Percentiles rank a stretch among this genome's conserved stretches.
Evolutionary conservation across 2,329 filamentous ascomycete genomes (phyloP).

Genomic region (Madurella mycetomatis): DNA sequence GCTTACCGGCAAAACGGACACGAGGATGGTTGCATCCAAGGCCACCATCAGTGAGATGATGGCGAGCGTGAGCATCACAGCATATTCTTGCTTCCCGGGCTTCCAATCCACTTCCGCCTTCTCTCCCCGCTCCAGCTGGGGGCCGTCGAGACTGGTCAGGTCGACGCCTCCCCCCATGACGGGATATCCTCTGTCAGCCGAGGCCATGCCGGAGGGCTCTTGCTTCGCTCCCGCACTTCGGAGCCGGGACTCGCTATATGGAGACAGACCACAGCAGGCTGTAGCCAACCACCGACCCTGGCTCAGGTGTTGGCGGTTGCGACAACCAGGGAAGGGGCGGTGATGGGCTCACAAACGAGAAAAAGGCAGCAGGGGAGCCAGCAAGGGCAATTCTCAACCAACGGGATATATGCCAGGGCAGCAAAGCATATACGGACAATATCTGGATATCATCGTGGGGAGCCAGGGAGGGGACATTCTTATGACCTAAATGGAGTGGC

Average conservation of each 20-base stretch:
- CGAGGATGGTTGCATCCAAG: conserved; percentile 45
- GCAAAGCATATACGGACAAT: not conserved
- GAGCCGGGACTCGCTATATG: not conserved
- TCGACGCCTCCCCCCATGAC: not conserved
- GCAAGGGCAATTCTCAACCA: not conserved
- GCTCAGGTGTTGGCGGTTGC: not conserved
- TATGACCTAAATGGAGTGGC: not conserved
- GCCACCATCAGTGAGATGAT: conserved; percentile 45
- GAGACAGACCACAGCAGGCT: not conserved
- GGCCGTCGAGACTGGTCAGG: not conserved
- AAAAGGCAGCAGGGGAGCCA: not conserved
- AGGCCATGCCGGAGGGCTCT: not conserved
- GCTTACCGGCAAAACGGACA: conserved; percentile 40
- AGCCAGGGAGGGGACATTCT: not conserved
- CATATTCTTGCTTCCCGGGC: conserved; percentile 36
- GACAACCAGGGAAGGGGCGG: not conserved
- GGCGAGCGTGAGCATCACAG: conserved; percentile 38
- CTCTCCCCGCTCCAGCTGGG: conserved; percentile 12
- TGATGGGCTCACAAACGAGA: not conserved
- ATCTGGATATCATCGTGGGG: not conserved
- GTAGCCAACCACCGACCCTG: not conserved
- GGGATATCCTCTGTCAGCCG: not conserved
- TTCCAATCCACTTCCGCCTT: conserved; percentile 30
- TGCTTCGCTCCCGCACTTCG: not conserved
- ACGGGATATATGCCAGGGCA: not conserved